Conservation (phyloP, 202 grass and related monocot species). For the Schoenoplectus tabernaemontani region DNA sequence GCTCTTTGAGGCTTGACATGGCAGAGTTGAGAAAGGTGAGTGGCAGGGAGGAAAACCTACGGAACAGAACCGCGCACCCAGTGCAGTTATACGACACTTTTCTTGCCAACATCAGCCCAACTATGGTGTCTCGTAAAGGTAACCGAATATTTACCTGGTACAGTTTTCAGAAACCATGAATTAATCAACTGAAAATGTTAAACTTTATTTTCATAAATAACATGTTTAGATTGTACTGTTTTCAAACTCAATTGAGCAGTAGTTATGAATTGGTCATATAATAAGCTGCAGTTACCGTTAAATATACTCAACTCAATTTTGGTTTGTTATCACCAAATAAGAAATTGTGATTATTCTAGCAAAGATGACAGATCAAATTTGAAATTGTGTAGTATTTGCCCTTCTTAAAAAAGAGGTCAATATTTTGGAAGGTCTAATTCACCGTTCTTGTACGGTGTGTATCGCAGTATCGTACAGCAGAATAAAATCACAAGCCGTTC, state of each 20-base stretch:
- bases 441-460: too few relatives aligned
- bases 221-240: neutral
- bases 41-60: neutral
- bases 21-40: neutral
- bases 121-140: neutral
- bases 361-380: neutral
- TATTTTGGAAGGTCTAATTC: neutral
- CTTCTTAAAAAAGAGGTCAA: neutral
- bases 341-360: neutral
- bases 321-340: neutral
- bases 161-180: neutral
- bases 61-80: neutral
- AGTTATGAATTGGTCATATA: neutral
- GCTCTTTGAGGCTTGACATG: slow-evolving; percentile 15
- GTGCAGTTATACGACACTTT: neutral
- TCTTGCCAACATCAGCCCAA: slow-evolving; percentile 10
- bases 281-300: neutral
- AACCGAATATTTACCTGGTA: slow-evolving; percentile 8
- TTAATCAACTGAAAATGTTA: neutral
- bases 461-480: too few relatives aligned
- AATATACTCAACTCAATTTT: neutral
- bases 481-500: too few relatives aligned
- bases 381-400: neutral
- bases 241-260: neutral
- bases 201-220: neutral